A percentile compares a stretch with the other conserved stretches of the same genome.
phyloP scores from a whole-genome alignment of 2,329 filamentous ascomycete species.

The Mycogone perniciosa region DNA sequence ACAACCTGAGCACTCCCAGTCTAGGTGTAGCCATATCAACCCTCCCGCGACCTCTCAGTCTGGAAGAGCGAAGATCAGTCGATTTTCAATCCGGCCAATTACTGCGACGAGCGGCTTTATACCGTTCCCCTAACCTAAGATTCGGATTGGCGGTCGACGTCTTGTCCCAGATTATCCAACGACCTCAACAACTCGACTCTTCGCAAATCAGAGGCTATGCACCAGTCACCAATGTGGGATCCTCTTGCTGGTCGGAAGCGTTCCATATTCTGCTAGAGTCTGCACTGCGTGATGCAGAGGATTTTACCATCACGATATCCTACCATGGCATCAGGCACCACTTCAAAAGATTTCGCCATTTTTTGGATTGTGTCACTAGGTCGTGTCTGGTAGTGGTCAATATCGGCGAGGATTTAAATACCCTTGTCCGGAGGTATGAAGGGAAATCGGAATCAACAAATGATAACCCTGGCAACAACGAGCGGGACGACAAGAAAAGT shows the following conservation, averaged over 20 bases:
- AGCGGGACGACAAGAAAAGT: neutral
- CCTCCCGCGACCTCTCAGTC: slow-evolving; percentile 27
- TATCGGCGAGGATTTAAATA: slow-evolving; percentile 42
- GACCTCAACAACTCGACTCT: slow-evolving; percentile 1
- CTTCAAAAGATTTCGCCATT: slow-evolving; percentile 41
- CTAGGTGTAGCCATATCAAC: slow-evolving; percentile 33
- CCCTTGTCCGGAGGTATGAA: slow-evolving; percentile 32
- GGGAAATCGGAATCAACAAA: neutral
- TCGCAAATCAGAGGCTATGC: neutral
- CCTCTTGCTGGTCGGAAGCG: slow-evolving; percentile 46
- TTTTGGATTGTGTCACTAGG: slow-evolving; percentile 46
- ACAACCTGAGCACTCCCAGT: slow-evolving; percentile 36
- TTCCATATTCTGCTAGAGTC: slow-evolving; percentile 53
- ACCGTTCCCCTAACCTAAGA: slow-evolving; percentile 39
- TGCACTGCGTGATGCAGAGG: slow-evolving; percentile 53
- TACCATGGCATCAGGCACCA: slow-evolving; percentile 50
- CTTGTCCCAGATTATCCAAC: neutral
- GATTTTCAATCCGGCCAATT: slow-evolving; percentile 44
- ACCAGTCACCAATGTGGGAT: slow-evolving; percentile 2
- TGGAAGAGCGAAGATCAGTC: slow-evolving; percentile 30
- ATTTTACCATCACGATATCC: slow-evolving; percentile 50
- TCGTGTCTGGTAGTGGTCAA: slow-evolving; percentile 51
- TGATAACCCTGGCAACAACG: slow-evolving; percentile 3
- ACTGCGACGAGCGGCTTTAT: slow-evolving; percentile 36
- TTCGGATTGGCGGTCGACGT: slow-evolving; percentile 37